These are phyloP conservation scores for Colletotrichum sp. DNA, from an alignment of 2,329 filamentous ascomycete genomes.

Conservation along the genomic window DNA sequence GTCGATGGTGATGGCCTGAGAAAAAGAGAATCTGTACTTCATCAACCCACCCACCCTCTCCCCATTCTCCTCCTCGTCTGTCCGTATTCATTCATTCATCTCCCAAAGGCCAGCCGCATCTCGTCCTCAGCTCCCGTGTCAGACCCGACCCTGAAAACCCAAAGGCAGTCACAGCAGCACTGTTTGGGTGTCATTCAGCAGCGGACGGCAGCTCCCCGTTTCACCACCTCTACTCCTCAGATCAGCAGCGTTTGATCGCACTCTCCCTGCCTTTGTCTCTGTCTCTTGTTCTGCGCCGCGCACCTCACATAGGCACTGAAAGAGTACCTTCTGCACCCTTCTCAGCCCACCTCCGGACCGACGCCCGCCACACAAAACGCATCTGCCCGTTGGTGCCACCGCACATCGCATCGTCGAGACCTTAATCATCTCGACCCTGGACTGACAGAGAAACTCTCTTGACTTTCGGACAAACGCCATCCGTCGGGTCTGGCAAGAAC, in stretches of 20 bases:
- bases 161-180: not conserved
- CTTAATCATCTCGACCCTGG: not conserved
- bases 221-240: constrained; percentile 8
- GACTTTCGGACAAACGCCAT: constrained; percentile 5
- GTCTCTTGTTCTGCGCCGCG: not conserved
- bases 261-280: not conserved
- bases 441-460: not conserved
- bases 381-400: constrained; percentile 9
- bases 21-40: not conserved
- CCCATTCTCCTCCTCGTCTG: not conserved
- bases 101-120: not conserved
- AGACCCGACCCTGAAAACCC: not conserved
- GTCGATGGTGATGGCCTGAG: not conserved
- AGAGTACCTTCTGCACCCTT: not conserved
- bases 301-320: not conserved
- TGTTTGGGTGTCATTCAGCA: constrained; percentile 18
- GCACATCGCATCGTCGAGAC: not conserved
- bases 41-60: not conserved
- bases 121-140: not conserved
- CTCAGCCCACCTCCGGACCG: not conserved
- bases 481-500: not conserved
- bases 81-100: not conserved
- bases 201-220: constrained; percentile 7
- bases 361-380: constrained; percentile 8
- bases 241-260: constrained; percentile 2